Conservation (phyloP, 345 rosid species). For the Litchi chinensis region DNA sequence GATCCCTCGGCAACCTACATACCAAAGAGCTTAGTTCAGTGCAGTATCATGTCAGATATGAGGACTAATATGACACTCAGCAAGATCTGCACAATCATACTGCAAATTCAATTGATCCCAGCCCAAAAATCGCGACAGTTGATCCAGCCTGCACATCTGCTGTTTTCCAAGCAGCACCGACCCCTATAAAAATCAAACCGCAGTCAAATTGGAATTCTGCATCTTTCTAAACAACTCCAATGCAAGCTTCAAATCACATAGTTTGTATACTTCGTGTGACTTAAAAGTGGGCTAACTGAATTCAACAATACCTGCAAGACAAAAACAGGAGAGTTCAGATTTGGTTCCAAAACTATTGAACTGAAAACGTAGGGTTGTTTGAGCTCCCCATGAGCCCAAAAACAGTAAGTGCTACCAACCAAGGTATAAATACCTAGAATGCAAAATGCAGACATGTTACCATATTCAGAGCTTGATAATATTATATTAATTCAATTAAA, state of each 20-base stretch:
- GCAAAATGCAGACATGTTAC: too few species aligned
- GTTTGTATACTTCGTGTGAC: background rate
- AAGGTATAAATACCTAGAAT: too few species aligned
- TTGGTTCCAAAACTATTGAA: too few species aligned
- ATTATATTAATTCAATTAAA: too few species aligned
- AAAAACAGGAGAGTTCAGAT: background rate
- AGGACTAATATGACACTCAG: too few species aligned
- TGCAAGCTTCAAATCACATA: background rate
- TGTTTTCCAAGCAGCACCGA: slow-evolving; percentile 88
- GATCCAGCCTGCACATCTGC: slow-evolving; percentile 86
- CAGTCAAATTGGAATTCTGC: background rate
- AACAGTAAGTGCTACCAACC: too few species aligned
- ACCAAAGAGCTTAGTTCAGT: background rate
- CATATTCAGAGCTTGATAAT: too few species aligned
- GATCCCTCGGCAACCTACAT: slow-evolving; percentile 86
- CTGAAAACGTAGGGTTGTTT: background rate
- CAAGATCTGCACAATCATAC: slow-evolving; percentile 35
- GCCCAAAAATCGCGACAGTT: slow-evolving; percentile 82
- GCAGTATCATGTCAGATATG: too few species aligned
- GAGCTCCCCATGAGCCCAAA: background rate
- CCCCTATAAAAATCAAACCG: slow-evolving; percentile 41
- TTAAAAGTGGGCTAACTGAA: background rate
- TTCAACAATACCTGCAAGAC: background rate
- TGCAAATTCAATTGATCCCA: slow-evolving; percentile 87
- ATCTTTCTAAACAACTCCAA: background rate